Evolutionary conservation across 2,329 filamentous ascomycete genomes (phyloP), one percentile per base, ranked within the genome.

Genomic region (Aspergillus brasiliensis): DNA sequence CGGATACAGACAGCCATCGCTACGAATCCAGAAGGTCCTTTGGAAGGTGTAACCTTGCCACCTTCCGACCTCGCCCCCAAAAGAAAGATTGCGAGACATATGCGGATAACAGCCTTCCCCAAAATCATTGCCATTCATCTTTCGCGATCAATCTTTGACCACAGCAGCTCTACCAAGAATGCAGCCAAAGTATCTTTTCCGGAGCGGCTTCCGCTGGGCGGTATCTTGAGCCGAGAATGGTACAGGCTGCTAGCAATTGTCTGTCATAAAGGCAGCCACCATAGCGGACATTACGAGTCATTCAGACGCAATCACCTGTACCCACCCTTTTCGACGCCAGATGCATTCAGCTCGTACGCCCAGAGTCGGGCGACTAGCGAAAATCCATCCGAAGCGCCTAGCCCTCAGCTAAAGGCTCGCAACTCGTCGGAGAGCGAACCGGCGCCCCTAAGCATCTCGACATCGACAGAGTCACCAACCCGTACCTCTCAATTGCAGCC

Each of bases 201-300:
- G 0, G 94, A 98, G 75, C 84, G 84, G n/a, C 77, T 99, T 2
- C 86, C 91, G 0, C 80, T 99, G 3, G 95, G 95, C 1, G 88
- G 92, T 0, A 80, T 98, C 23, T 78, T 95, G 46, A 85, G 90
- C 58, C 88, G 90, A 70, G 90, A 88, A 64, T 89, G 86, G 72
- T 99, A 97, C 77, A 91, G 88, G 69, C 82, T 99, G 5, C 84
- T 96, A 0, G 92, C 90, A 11, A 86, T 96, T 37, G 92, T 99
- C 37, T 96, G 91, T 21, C 95, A 99, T 73, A 96, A 96, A 71
- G 95, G 95, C 38, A 96, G 91, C 63, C 95, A 99, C 74, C 89
- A 97, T 71, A 97, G 92, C 69, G 95, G 95, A 0, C 95, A 99
- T 73, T 99, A 99, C 78, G 95, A 99, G 75, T 94, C 92, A 0